Conservation (phyloP, 306 rosid species). For the Prunus fruticosa region DNA sequence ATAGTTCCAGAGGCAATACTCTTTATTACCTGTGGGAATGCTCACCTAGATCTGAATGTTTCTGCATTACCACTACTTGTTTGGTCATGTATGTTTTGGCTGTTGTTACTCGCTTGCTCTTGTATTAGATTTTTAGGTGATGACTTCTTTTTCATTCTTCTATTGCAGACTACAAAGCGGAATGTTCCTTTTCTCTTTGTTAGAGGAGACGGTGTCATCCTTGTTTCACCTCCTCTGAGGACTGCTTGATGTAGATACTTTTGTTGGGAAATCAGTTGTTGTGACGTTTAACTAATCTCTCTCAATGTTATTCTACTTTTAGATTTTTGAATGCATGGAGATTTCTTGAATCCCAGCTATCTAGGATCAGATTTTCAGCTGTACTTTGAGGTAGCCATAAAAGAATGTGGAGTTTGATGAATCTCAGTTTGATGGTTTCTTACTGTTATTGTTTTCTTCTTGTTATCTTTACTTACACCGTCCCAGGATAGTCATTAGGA, state of each 20-base stretch:
- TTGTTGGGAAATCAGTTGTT: neutral
- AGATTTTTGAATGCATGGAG: conserved; percentile 1
- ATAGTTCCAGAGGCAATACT: neutral
- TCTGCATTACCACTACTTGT: neutral
- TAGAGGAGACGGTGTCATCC: conserved; percentile 97
- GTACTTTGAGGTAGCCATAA: conserved; percentile 14
- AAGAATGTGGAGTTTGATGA: neutral
- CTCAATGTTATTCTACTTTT: conserved; percentile 2
- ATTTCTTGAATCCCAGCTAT: neutral
- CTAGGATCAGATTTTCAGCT: conserved; percentile 1
- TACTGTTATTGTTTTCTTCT: neutral
- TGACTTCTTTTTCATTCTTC: conserved; percentile 15
- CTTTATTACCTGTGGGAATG: no score
- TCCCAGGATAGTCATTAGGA: neutral
- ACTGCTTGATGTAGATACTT: conserved; percentile 52
- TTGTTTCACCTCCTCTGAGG: conserved; percentile 96
- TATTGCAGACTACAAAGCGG: conserved; percentile 80
- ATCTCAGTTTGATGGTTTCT: conserved; percentile 1
- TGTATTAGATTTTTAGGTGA: neutral
- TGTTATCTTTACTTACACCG: neutral
- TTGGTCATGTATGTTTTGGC: neutral
- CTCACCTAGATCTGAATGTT: no score
- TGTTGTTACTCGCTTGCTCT: neutral
- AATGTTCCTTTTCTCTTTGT: conserved; percentile 93
- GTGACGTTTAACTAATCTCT: neutral